Conservation (phyloP, 2,329 filamentous ascomycete species). For the Cladophialophora carrionii region DNA sequence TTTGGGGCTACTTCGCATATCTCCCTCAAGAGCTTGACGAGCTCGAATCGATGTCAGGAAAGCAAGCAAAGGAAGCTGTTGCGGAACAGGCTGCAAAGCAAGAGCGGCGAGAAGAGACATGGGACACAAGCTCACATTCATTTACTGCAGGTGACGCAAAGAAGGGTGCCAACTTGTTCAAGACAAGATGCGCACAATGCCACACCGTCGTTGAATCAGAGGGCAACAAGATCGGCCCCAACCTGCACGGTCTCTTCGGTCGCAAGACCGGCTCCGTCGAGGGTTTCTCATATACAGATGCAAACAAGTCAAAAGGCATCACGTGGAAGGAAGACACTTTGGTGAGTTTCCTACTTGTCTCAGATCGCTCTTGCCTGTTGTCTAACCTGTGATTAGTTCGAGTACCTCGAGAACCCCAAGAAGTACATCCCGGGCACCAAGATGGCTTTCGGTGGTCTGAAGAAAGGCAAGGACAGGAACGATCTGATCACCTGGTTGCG, state of each 20-base stretch:
- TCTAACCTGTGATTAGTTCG: slow-evolving; percentile 59
- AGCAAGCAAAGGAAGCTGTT: slow-evolving; percentile 25
- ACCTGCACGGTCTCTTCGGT: slow-evolving; percentile 95
- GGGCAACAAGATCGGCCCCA: slow-evolving; percentile 97
- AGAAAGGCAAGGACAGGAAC: slow-evolving; percentile 99
- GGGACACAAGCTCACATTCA: slow-evolving; percentile 30
- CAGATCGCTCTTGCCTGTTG: neutral
- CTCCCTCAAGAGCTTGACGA: slow-evolving; percentile 25
- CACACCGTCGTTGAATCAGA: slow-evolving; percentile 90
- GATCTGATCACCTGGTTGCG: slow-evolving; percentile 77
- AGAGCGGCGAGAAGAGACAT: slow-evolving; percentile 4
- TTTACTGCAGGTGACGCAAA: slow-evolving; percentile 73
- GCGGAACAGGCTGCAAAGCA: slow-evolving; percentile 14
- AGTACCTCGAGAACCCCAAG: slow-evolving; percentile 99
- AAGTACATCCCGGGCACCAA: slow-evolving; percentile 99
- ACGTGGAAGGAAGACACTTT: slow-evolving; percentile 84
- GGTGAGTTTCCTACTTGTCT: slow-evolving; percentile 57
- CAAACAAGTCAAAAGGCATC: slow-evolving; percentile 97
- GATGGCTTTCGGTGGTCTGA: slow-evolving; percentile 99
- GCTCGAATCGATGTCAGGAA: slow-evolving; percentile 11
- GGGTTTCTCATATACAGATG: slow-evolving; percentile 96
- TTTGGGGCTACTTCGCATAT: slow-evolving; percentile 12
- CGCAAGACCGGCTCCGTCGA: slow-evolving; percentile 90
- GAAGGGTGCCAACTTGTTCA: slow-evolving; percentile 99
- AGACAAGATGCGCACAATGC: slow-evolving; percentile 98